Conservation (phyloP, 306 rosid species). For the Castanea mollissima region DNA sequence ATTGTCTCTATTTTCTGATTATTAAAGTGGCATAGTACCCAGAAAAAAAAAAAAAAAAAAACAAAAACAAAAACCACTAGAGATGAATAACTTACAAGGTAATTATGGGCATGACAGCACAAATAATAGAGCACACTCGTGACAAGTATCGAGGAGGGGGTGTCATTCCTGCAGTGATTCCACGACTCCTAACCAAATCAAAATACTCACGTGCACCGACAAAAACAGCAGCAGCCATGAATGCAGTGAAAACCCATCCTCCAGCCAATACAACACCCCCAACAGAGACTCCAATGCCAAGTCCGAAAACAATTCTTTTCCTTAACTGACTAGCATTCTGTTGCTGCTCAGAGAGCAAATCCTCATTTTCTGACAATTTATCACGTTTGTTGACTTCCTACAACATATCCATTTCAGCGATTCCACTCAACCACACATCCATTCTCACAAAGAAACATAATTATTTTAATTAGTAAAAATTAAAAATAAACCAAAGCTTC, state of each 20-base stretch:
- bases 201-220: slow-evolving; percentile 84
- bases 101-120: slow-evolving; percentile 80
- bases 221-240: slow-evolving; percentile 69
- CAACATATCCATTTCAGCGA: slow-evolving; percentile 23
- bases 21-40: background rate
- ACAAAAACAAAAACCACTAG: background rate
- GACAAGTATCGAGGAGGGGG: slow-evolving; percentile 96
- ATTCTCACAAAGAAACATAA: background rate
- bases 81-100: slow-evolving; percentile 65
- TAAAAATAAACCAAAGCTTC: background rate
- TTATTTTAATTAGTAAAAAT: background rate
- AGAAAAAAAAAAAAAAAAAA: background rate
- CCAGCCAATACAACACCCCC: slow-evolving; percentile 85
- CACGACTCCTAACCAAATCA: slow-evolving; percentile 81
- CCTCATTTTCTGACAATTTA: slow-evolving; percentile 19
- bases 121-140: slow-evolving; percentile 75
- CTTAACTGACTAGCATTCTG: slow-evolving; percentile 58
- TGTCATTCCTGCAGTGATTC: slow-evolving; percentile 89
- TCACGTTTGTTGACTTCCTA: slow-evolving; percentile 38
- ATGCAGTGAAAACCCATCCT: slow-evolving; percentile 78
- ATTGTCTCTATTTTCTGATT: background rate
- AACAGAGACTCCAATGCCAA: slow-evolving; percentile 74
- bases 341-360: slow-evolving; percentile 38
- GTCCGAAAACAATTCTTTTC: slow-evolving; percentile 75
- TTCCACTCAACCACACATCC: slow-evolving; percentile 9